Conservation (phyloP, 2,329 filamentous ascomycete genomes). For the Cytospora chrysosperma region DNA sequence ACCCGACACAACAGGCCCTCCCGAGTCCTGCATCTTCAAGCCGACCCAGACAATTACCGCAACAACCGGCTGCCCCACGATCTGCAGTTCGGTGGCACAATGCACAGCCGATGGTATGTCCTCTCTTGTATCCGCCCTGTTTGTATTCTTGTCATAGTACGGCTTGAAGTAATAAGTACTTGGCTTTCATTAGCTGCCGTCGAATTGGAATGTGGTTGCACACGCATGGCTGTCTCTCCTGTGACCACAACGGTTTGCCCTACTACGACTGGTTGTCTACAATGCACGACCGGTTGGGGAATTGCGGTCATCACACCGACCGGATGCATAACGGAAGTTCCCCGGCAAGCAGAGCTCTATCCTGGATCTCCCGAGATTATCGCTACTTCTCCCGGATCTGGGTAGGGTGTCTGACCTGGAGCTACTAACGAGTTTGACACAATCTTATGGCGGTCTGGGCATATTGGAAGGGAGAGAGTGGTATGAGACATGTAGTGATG, state of each 20-base stretch:
- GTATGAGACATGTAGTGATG: too few relatives aligned
- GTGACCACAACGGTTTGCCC: conserved; percentile 15
- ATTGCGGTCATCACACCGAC: neutral
- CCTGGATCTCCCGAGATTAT: too few relatives aligned
- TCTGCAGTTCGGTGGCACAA: neutral
- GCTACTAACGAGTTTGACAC: too few relatives aligned
- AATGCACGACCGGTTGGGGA: conserved; percentile 16
- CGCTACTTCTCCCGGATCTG: too few relatives aligned
- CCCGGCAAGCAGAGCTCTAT: neutral
- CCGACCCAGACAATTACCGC: conserved; percentile 17
- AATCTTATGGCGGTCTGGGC: too few relatives aligned
- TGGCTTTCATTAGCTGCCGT: neutral
- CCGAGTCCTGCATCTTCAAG: conserved; percentile 6
- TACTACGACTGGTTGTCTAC: conserved; percentile 8
- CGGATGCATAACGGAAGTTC: neutral
- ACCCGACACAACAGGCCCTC: neutral
- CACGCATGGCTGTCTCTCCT: neutral
- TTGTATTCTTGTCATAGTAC: neutral
- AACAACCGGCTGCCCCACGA: conserved; percentile 11
- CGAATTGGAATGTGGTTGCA: conserved; percentile 6
- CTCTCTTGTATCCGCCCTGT: neutral
- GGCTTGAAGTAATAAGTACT: neutral
- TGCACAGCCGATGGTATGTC: conserved; percentile 4
- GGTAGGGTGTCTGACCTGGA: too few relatives aligned
- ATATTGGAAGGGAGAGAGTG: too few relatives aligned